These are phyloP conservation scores for Kalmusia sp. DNA, from an alignment of 2,329 filamentous ascomycete species.

Conservation along the genomic window DNA sequence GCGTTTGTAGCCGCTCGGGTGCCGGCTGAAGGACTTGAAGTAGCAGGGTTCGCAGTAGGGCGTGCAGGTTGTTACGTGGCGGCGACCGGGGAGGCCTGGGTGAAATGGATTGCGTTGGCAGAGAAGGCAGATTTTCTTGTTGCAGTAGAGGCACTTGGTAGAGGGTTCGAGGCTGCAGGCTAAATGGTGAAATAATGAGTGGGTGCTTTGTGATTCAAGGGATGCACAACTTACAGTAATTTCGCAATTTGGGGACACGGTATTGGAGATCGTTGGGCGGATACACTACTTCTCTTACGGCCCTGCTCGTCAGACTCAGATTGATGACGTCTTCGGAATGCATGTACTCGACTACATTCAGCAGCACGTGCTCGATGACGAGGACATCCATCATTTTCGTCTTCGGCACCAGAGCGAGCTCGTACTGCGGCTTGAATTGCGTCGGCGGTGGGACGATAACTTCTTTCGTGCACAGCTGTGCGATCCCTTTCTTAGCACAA, in stretches of 20 bases:
- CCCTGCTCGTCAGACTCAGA: constrained; percentile 19
- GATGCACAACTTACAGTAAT: constrained; percentile 1
- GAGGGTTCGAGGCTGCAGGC: background rate
- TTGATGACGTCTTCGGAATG: constrained; percentile 27
- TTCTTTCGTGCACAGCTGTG: background rate
- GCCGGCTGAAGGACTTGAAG: constrained; percentile 11
- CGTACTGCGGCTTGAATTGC: constrained; percentile 12
- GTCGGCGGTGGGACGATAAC: background rate
- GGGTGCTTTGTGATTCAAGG: background rate
- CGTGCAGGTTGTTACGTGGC: constrained; percentile 19
- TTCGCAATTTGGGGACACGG: constrained; percentile 22
- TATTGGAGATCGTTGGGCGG: constrained; percentile 18
- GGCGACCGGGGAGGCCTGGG: constrained; percentile 17
- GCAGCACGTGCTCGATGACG: constrained; percentile 27
- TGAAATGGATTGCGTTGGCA: background rate
- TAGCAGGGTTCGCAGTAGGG: constrained; percentile 25
- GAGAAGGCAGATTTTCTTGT: constrained; percentile 20
- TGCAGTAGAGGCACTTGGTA: constrained; percentile 25
- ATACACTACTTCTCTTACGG: constrained; percentile 24
- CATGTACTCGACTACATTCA: constrained; percentile 19
- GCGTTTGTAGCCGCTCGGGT: constrained; percentile 7
- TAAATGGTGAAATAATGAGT: background rate
- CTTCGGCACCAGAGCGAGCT: constrained; percentile 11
- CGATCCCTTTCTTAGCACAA: constrained; percentile 11
- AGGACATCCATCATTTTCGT: constrained; percentile 19